phyloP scores from a whole-genome alignment of 306 rosid species.

The Begonia loranthoides region DNA sequence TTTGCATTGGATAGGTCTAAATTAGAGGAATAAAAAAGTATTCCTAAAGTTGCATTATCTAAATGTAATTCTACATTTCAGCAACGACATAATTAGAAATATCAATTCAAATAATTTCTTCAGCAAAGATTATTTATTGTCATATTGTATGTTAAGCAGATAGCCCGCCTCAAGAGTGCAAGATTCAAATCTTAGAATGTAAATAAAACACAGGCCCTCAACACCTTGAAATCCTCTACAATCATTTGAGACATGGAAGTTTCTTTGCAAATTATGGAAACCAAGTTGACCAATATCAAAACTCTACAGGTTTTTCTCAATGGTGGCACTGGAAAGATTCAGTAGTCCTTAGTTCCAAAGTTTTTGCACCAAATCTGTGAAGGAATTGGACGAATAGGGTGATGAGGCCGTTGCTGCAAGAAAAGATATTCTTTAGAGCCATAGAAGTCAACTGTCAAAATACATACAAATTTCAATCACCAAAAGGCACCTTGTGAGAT shows the following conservation, averaged over 20 bases:
- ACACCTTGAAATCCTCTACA: neutral
- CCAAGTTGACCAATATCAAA: neutral
- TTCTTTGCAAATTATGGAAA: neutral
- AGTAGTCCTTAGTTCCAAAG: constrained; percentile 77
- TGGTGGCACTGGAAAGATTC: constrained; percentile 14
- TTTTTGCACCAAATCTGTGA: constrained; percentile 98
- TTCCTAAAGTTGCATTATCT: no score
- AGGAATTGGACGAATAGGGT: constrained; percentile 96
- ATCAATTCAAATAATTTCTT: no score
- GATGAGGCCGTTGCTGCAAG: constrained; percentile 96
- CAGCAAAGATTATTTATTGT: no score
- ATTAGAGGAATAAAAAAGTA: no score
- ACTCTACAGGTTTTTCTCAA: constrained; percentile 14
- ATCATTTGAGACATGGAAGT: neutral
- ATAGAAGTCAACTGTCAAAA: neutral
- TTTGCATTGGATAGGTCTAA: no score
- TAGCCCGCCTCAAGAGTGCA: no score
- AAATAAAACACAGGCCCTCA: constrained; percentile 3
- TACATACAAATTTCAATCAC: neutral
- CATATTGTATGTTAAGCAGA: no score
- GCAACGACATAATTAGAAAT: no score
- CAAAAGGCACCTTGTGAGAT: neutral
- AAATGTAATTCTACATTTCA: no score
- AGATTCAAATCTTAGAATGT: neutral
- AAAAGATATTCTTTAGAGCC: neutral